Evolutionary conservation across 2,329 filamentous ascomycete genomes (phyloP).

Genomic region (Calonectria pseudoreteaudii): DNA sequence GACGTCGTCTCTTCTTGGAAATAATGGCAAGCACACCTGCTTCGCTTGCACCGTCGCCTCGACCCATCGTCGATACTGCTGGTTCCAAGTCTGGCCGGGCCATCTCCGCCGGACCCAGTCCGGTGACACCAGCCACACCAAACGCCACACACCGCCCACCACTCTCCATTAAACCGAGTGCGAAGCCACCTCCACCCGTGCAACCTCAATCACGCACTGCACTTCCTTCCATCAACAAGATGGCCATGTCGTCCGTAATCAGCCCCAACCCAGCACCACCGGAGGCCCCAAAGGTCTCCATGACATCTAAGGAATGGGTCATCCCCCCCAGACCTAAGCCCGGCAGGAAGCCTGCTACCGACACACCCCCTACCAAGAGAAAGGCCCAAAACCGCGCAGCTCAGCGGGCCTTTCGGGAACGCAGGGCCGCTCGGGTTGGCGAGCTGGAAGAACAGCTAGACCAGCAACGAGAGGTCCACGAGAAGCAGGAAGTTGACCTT

Average conservation of each 20-base stretch:
- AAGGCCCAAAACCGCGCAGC: constrained; percentile 95
- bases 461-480: constrained; percentile 67
- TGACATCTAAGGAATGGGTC: constrained; percentile 88
- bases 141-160: constrained; percentile 43
- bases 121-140: constrained; percentile 38
- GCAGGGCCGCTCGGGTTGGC: constrained; percentile 85
- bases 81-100: constrained; percentile 33
- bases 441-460: constrained; percentile 78
- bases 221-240: constrained; percentile 55
- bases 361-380: constrained; percentile 91
- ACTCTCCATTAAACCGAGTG: constrained; percentile 46
- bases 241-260: constrained; percentile 62
- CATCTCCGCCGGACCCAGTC: constrained; percentile 39
- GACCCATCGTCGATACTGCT: constrained; percentile 30
- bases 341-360: constrained; percentile 91
- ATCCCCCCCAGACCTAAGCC: constrained; percentile 88
- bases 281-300: constrained; percentile 63
- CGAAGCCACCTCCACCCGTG: constrained; percentile 43
- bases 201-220: constrained; percentile 48
- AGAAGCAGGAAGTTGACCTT: constrained; percentile 68
- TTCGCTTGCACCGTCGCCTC: constrained; percentile 37
- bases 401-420: constrained; percentile 89
- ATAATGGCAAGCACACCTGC: constrained; percentile 40
- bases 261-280: constrained; percentile 52
- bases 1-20: constrained; percentile 21